Conservation (phyloP, 805 yeast species). For the Metschnikowia amazonensis region DNA sequence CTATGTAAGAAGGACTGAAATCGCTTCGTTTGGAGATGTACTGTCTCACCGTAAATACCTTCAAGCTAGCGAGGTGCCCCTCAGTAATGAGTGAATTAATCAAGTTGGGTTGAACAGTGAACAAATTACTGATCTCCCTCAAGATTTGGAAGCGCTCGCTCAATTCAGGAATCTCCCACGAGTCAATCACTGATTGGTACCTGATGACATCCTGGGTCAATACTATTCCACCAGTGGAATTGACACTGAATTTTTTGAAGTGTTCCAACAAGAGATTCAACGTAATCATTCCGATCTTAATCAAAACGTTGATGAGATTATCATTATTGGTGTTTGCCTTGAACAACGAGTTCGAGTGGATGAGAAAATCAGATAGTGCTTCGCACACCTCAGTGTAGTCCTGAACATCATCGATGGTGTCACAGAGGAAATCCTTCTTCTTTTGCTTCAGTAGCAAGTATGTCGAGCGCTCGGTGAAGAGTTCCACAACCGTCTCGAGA, state of each 20-base stretch:
- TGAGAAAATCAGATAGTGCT: conserved; percentile 52
- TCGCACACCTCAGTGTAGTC: conserved; percentile 73
- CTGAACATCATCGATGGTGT: conserved; percentile 32
- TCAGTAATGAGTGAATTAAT: conserved; percentile 75
- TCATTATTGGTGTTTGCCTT: conserved; percentile 30
- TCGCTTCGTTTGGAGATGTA: conserved; percentile 70
- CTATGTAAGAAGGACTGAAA: conserved; percentile 53
- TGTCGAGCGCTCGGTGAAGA: conserved; percentile 49
- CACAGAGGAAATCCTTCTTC: conserved; percentile 62
- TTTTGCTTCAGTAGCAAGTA: conserved; percentile 58
- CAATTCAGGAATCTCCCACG: conserved; percentile 61
- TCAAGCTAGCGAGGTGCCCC: conserved; percentile 68
- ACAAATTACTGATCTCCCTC: conserved; percentile 79
- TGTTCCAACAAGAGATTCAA: conserved; percentile 63
- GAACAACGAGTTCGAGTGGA: conserved; percentile 39
- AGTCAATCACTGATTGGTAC: conserved; percentile 64
- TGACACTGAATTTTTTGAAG: conserved; percentile 70
- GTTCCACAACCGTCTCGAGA: conserved; percentile 52
- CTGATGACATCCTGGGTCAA: conserved; percentile 79
- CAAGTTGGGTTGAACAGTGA: conserved; percentile 78
- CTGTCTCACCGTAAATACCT: conserved; percentile 57
- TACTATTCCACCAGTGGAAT: conserved; percentile 76
- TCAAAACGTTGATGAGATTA: conserved; percentile 50
- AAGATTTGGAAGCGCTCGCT: conserved; percentile 64
- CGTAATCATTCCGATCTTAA: conserved; percentile 55